phyloP scores from a whole-genome alignment of 495 filamentous ascomycete species.

The Articulospora tetracladia region DNA sequence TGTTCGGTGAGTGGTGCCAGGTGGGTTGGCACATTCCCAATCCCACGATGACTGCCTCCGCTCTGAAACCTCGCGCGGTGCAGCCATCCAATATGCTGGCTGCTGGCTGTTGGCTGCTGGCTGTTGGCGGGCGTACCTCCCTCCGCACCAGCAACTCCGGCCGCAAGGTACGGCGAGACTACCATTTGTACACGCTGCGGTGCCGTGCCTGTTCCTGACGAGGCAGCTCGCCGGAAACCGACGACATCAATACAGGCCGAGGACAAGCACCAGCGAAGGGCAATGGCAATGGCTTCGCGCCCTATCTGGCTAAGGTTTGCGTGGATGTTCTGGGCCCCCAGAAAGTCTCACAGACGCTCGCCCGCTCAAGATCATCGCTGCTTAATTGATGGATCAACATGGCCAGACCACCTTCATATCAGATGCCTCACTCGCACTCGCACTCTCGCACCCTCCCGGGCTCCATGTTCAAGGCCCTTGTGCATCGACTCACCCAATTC shows the following conservation, averaged over 20 bases:
- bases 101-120: too few relatives aligned
- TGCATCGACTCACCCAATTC: too few relatives aligned
- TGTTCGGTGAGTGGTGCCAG: too few relatives aligned
- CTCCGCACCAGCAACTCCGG: not conserved
- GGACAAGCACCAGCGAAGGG: not conserved
- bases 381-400: conserved; percentile 22
- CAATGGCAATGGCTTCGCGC: not conserved
- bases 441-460: too few relatives aligned
- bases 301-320: not conserved
- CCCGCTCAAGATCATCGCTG: conserved; percentile 23
- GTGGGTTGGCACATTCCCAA: not conserved
- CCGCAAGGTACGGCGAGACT: conserved; percentile 13
- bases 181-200: conserved; percentile 14
- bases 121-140: too few relatives aligned
- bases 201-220: conserved; percentile 11
- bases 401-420: too few relatives aligned
- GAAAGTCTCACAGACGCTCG: not conserved
- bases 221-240: not conserved
- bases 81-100: not conserved
- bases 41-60: not conserved
- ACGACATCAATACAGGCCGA: not conserved
- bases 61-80: not conserved
- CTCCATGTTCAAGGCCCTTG: not conserved
- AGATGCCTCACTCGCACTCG: too few relatives aligned
- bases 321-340: conserved; percentile 9